phyloP scores from a whole-genome alignment of 2,329 filamentous ascomycete species.

The Pseudogymnoascus sp. region DNA sequence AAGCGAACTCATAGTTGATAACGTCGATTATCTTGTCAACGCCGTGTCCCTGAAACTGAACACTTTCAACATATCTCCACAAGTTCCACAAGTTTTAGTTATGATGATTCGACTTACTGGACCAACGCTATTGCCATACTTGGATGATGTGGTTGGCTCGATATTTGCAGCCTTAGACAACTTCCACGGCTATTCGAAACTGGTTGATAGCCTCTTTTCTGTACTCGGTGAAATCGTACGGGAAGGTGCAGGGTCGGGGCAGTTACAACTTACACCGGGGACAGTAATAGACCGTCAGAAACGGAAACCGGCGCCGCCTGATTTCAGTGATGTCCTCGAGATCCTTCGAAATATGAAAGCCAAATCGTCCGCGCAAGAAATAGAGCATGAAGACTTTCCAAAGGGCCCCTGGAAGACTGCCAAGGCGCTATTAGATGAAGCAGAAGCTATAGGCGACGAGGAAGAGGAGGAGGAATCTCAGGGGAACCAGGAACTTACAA shows the following conservation, averaged over 20 bases:
- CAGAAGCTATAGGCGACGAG: constrained; percentile 27
- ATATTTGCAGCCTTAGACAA: constrained; percentile 92
- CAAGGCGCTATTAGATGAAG: constrained; percentile 30
- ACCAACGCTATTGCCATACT: constrained; percentile 70
- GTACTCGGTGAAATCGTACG: constrained; percentile 78
- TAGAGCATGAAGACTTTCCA: constrained; percentile 25
- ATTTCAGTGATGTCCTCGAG: constrained; percentile 41
- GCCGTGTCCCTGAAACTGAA: constrained; percentile 84
- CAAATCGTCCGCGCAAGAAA: constrained; percentile 18
- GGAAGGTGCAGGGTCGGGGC: constrained; percentile 61
- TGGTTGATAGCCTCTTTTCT: constrained; percentile 79
- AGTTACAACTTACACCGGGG: constrained; percentile 32
- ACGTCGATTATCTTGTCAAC: constrained; percentile 95
- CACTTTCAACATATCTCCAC: constrained; percentile 83
- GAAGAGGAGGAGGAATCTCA: constrained; percentile 31
- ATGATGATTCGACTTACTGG: constrained; percentile 94
- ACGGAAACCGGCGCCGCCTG: constrained; percentile 22
- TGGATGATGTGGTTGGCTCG: constrained; percentile 85
- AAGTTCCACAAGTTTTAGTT: constrained; percentile 79
- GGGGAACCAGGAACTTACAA: constrained; percentile 39
- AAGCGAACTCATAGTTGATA: constrained; percentile 74
- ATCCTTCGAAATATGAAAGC: constrained; percentile 59
- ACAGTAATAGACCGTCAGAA: constrained; percentile 34
- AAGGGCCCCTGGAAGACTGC: constrained; percentile 29
- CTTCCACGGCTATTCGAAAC: constrained; percentile 82